These are phyloP conservation scores for Trametes cubensis DNA, from an alignment of 768 basidiomycete species.

Conservation along the genomic window DNA sequence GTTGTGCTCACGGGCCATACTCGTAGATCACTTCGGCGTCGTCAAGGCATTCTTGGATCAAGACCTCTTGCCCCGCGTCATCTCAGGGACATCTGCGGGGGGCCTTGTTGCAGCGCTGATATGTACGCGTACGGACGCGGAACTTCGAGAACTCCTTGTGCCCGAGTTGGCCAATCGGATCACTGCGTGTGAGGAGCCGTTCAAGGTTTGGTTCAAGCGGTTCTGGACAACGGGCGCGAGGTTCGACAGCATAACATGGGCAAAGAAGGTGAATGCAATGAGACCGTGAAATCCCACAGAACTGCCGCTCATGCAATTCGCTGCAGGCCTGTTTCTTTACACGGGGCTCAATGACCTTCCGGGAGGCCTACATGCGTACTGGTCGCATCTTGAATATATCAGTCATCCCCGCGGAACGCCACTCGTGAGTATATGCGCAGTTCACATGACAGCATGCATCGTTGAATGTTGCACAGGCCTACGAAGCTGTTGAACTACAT, in stretches of 20 bases:
- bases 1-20: not conserved
- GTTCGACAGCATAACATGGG: slow-evolving; percentile 91
- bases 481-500: slow-evolving; percentile 96
- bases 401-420: slow-evolving; percentile 86
- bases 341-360: slow-evolving; percentile 91
- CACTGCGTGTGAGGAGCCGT: slow-evolving; percentile 79
- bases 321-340: slow-evolving; percentile 85
- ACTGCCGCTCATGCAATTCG: not conserved
- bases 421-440: slow-evolving; percentile 58
- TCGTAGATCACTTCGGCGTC: slow-evolving; percentile 83
- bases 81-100: slow-evolving; percentile 94
- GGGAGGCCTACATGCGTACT: slow-evolving; percentile 90
- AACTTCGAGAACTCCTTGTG: slow-evolving; percentile 73
- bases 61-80: slow-evolving; percentile 83
- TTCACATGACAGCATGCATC: not conserved
- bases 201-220: slow-evolving; percentile 68
- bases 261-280: slow-evolving; percentile 65
- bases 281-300: not conserved
- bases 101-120: slow-evolving; percentile 75
- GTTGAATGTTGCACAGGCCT: slow-evolving; percentile 54
- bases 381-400: slow-evolving; percentile 94
- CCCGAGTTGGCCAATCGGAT: slow-evolving; percentile 86
- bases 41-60: slow-evolving; percentile 91
- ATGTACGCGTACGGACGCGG: slow-evolving; percentile 88
- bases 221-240: slow-evolving; percentile 90